These are phyloP conservation scores for Parathielavia appendiculata DNA, from an alignment of 495 filamentous ascomycete species.

Conservation along the genomic window DNA sequence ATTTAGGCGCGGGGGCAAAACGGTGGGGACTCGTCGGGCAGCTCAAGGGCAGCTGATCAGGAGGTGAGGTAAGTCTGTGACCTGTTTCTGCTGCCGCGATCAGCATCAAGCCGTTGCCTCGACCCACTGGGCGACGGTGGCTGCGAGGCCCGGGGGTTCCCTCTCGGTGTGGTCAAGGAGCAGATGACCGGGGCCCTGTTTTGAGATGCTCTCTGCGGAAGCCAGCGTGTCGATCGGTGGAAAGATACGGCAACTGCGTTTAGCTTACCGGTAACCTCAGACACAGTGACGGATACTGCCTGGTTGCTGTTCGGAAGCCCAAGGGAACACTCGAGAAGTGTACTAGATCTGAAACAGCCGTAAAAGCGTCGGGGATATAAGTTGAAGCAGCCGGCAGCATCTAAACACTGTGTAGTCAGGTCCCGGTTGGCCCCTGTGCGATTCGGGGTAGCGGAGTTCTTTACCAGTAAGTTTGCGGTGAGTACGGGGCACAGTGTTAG, in stretches of 20 bases:
- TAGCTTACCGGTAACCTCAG: background rate
- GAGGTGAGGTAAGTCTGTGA: constrained; percentile 18
- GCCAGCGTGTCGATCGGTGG: constrained; percentile 25
- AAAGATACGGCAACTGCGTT: background rate
- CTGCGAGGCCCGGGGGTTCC: constrained; percentile 12
- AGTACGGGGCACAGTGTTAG: too few relatives aligned
- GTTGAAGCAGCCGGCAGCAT: too few relatives aligned
- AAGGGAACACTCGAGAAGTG: too few relatives aligned
- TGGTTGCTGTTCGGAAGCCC: too few relatives aligned
- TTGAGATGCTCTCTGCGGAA: constrained; percentile 25
- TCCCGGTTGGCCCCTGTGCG: too few relatives aligned
- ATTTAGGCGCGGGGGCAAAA: constrained; percentile 7
- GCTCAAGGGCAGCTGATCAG: constrained; percentile 20
- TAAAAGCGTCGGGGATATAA: too few relatives aligned
- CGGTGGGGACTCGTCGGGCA: background rate
- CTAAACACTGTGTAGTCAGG: too few relatives aligned
- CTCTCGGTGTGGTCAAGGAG: constrained; percentile 21
- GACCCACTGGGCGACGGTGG: constrained; percentile 17
- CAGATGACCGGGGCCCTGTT: constrained; percentile 17
- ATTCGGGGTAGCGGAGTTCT: too few relatives aligned
- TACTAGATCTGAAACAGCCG: too few relatives aligned
- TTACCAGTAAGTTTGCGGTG: too few relatives aligned
- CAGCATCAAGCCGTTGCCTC: constrained; percentile 33
- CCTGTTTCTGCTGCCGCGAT: constrained; percentile 33
- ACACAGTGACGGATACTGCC: too few relatives aligned